Conservation (phyloP, 192 early-diverging fungal genomes). For the Spizellomyces sp. region DNA sequence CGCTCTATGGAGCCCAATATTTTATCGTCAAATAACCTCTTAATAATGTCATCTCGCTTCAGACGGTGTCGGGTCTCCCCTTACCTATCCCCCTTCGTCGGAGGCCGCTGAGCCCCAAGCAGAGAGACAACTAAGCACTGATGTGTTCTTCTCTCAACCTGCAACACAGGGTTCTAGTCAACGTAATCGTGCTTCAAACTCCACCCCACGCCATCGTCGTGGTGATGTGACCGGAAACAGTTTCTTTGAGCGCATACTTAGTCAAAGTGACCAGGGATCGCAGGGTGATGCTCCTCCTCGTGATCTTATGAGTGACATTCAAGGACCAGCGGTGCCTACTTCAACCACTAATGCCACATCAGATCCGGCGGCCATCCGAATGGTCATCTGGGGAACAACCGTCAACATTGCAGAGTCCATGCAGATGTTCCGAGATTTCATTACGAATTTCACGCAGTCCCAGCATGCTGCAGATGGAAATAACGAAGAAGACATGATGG, state of each 20-base stretch:
- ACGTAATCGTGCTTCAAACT: neutral
- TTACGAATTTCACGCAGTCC: slow-evolving; percentile 67
- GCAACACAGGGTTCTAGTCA: neutral
- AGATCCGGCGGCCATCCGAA: slow-evolving; percentile 18
- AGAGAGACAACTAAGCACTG: neutral
- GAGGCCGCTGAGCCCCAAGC: neutral
- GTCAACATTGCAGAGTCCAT: slow-evolving; percentile 87
- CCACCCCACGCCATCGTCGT: slow-evolving; percentile 23
- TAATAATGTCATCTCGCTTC: neutral
- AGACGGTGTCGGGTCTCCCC: neutral
- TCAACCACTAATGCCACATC: neutral
- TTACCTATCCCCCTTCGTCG: slow-evolving; percentile 19
- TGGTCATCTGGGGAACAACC: slow-evolving; percentile 90
- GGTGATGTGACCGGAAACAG: slow-evolving; percentile 27
- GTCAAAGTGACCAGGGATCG: neutral
- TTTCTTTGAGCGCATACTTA: slow-evolving; percentile 9
- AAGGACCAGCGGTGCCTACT: neutral
- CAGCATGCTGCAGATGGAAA: slow-evolving; percentile 13
- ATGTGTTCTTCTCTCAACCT: neutral
- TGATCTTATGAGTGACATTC: slow-evolving; percentile 1
- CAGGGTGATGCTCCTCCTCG: neutral
- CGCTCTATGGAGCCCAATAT: no score
- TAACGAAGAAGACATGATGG: slow-evolving; percentile 13
- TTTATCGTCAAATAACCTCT: neutral
- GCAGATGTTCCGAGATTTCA: slow-evolving; percentile 76